phyloP scores from a whole-genome alignment of 2,329 filamentous ascomycete species.

The Thermoascus crustaceus region DNA sequence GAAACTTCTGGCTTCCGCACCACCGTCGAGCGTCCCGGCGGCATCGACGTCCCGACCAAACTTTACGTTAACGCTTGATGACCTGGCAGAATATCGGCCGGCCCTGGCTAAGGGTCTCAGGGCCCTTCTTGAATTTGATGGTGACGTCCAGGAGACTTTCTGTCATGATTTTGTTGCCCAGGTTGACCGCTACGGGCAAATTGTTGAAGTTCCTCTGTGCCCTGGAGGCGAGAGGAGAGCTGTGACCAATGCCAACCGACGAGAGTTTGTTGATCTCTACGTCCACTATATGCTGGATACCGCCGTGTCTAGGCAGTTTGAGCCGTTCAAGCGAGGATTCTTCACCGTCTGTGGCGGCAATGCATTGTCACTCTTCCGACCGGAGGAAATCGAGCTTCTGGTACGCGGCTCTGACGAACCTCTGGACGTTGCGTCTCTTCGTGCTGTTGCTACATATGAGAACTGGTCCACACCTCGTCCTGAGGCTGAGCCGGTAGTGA shows the following conservation, averaged over 20 bases:
- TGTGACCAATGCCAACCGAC: slow-evolving; percentile 76
- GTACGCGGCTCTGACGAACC: slow-evolving; percentile 77
- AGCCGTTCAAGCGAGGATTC: slow-evolving; percentile 89
- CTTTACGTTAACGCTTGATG: slow-evolving; percentile 69
- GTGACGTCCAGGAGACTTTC: slow-evolving; percentile 72
- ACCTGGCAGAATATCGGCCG: slow-evolving; percentile 75
- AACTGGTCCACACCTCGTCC: slow-evolving; percentile 56
- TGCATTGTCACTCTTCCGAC: slow-evolving; percentile 75
- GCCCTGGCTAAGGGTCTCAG: slow-evolving; percentile 65
- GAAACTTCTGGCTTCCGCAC: slow-evolving; percentile 71
- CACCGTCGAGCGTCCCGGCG: slow-evolving; percentile 49
- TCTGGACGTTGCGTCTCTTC: slow-evolving; percentile 67
- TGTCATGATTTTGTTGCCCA: slow-evolving; percentile 74
- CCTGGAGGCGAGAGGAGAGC: slow-evolving; percentile 62
- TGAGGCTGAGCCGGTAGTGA: slow-evolving; percentile 59
- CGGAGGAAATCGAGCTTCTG: slow-evolving; percentile 85
- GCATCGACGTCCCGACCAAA: slow-evolving; percentile 47
- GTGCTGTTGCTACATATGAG: slow-evolving; percentile 71
- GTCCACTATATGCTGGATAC: slow-evolving; percentile 71
- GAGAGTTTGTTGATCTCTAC: slow-evolving; percentile 81
- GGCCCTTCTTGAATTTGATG: slow-evolving; percentile 72
- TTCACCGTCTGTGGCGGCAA: slow-evolving; percentile 87
- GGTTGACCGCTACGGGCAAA: slow-evolving; percentile 66
- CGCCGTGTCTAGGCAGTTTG: slow-evolving; percentile 72
- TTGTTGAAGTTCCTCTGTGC: slow-evolving; percentile 61